Conservation (phyloP, 192 early-diverging fungal species). For the Backusella morwellensis region DNA sequence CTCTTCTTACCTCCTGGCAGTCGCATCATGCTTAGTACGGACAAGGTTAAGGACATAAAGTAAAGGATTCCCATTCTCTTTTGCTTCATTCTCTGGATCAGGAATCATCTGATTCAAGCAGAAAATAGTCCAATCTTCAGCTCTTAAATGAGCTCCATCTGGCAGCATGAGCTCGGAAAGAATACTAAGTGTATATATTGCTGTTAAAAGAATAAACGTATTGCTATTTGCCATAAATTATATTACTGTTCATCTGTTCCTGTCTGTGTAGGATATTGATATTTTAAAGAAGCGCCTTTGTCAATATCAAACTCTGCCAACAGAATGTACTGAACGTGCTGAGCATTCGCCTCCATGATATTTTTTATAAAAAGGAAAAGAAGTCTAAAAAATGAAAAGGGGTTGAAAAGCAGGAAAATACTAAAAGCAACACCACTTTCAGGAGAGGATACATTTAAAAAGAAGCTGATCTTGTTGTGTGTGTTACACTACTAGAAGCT, state of each 20-base stretch:
- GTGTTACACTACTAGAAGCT: background rate
- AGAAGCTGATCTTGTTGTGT: background rate
- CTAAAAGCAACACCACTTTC: background rate
- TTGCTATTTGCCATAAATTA: background rate
- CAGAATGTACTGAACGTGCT: conserved; percentile 80
- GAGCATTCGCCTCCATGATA: background rate
- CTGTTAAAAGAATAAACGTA: background rate
- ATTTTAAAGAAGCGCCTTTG: conserved; percentile 80
- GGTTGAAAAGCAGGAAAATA: background rate
- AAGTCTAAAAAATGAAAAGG: background rate
- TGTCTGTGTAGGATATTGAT: conserved; percentile 84
- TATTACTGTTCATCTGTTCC: conserved; percentile 81
- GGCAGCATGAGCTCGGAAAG: conserved; percentile 97
- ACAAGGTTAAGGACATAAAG: conserved; percentile 94
- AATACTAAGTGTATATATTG: conserved; percentile 39
- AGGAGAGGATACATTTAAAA: background rate
- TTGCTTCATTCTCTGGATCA: conserved; percentile 31
- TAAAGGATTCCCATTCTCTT: conserved; percentile 55
- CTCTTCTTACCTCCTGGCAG: conserved; percentile 55
- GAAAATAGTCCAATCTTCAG: conserved; percentile 94
- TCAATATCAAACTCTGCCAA: conserved; percentile 97
- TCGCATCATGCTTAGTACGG: conserved; percentile 83
- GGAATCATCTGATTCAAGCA: conserved; percentile 78
- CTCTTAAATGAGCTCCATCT: conserved; percentile 90
- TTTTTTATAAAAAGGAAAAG: background rate